These are phyloP conservation scores for Chionographis japonica DNA, from an alignment of 106 monocot genomes.

Conservation along the genomic window DNA sequence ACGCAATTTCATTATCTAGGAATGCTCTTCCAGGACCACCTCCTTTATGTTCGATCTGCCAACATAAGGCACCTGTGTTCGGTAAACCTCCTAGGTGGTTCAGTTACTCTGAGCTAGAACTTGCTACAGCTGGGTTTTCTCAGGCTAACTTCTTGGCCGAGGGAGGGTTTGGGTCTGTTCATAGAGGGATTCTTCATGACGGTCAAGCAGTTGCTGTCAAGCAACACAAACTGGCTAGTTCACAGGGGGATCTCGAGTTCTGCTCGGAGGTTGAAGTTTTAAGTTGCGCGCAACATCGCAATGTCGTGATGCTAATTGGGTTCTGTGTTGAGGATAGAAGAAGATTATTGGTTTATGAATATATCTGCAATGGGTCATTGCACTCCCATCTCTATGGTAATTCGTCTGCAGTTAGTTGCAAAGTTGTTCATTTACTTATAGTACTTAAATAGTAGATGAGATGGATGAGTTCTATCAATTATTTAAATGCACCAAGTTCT, in stretches of 20 bases:
- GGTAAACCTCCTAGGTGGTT: slow-evolving; percentile 86
- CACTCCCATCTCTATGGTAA: slow-evolving; percentile 90
- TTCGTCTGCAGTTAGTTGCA: not conserved
- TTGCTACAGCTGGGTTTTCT: slow-evolving; percentile 78
- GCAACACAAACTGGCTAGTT: slow-evolving; percentile 83
- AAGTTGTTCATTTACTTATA: too few relatives aligned
- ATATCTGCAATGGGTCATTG: slow-evolving; percentile 85
- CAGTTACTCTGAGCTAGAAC: slow-evolving; percentile 64
- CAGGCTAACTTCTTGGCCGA: slow-evolving; percentile 87
- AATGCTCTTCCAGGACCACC: slow-evolving; percentile 59
- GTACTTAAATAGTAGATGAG: too few relatives aligned
- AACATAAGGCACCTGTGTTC: slow-evolving; percentile 70
- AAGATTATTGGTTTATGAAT: slow-evolving; percentile 87
- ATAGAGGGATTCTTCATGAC: slow-evolving; percentile 74
- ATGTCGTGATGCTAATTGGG: slow-evolving; percentile 90
- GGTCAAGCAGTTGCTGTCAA: slow-evolving; percentile 88
- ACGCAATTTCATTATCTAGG: slow-evolving; percentile 42
- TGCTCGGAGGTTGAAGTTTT: slow-evolving; percentile 91
- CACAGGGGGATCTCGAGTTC: slow-evolving; percentile 82
- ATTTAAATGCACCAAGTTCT: too few relatives aligned
- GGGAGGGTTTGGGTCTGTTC: slow-evolving; percentile 89
- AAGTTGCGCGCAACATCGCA: slow-evolving; percentile 88
- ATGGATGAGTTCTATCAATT: too few relatives aligned
- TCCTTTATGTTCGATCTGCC: slow-evolving; percentile 89
- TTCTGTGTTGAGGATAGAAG: slow-evolving; percentile 72